Conservation (phyloP, 208 protist genomes). For the Crithidia bombi region DNA sequence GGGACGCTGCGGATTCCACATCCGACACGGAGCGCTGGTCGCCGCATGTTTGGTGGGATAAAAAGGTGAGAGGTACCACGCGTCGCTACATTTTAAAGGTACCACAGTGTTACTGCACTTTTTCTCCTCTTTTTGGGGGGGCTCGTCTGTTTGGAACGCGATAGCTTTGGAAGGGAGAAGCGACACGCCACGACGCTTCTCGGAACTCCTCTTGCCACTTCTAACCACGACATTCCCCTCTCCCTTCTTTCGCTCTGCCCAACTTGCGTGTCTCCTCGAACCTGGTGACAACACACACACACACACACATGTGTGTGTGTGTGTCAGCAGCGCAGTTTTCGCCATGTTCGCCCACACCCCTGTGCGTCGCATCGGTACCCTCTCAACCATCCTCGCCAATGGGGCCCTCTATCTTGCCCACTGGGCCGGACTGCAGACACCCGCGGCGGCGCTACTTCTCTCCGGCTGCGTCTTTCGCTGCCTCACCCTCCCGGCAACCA, state of each 20-base stretch:
- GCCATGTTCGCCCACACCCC: no score
- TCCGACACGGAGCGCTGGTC: no score
- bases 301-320: conserved; percentile 1
- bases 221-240: neutral
- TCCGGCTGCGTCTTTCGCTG: conserved; percentile 60
- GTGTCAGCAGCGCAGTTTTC: conserved; percentile 33
- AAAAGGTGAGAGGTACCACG: no score
- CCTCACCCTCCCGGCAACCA: conserved; percentile 51
- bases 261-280: neutral
- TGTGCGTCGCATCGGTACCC: conserved; percentile 47
- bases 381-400: conserved; percentile 67
- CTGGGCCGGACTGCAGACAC: conserved; percentile 37
- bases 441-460: conserved; percentile 58
- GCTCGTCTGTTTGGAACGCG: no score
- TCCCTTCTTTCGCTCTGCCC: neutral
- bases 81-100: no score
- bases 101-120: no score
- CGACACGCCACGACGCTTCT: no score
- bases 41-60: no score
- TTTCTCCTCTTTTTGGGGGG: no score
- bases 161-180: no score
- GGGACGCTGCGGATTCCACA: no score
- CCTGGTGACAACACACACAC: neutral
- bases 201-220: no score
- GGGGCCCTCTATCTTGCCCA: conserved; percentile 51